These are phyloP conservation scores for Pestalotiopsis sp. DNA, from an alignment of 2,329 filamentous ascomycete species.

Conservation along the genomic window DNA sequence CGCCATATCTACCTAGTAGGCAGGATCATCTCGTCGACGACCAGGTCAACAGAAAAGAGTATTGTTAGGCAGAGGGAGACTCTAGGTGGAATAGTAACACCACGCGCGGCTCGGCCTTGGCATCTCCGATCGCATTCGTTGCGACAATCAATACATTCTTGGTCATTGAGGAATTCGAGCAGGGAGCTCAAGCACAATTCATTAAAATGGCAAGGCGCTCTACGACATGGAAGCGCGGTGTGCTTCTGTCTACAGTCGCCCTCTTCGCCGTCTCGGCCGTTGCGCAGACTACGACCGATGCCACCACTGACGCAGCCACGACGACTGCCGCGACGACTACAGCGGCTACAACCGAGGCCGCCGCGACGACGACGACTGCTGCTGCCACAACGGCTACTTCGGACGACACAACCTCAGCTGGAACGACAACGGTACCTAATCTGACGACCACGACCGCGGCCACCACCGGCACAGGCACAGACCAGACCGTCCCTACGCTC, in stretches of 20 bases:
- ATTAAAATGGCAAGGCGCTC: conserved; percentile 11
- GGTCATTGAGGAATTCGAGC: not conserved
- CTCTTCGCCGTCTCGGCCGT: conserved; percentile 16
- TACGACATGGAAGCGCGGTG: conserved; percentile 14
- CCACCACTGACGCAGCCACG: conserved; percentile 12
- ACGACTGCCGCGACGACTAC: conserved; percentile 17
- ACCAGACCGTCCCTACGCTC: conserved; percentile 28
- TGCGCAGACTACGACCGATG: conserved; percentile 16
- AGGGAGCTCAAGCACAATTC: not conserved
- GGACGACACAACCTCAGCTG: not conserved
- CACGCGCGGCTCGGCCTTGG: not conserved
- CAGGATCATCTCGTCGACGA: not conserved
- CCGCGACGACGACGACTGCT: not conserved
- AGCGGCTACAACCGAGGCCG: conserved; percentile 14
- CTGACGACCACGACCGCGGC: not conserved
- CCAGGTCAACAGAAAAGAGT: not conserved
- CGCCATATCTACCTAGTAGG: not conserved
- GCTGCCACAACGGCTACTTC: not conserved
- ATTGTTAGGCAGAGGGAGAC: not conserved
- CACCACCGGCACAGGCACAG: conserved; percentile 1
- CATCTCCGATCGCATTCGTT: not conserved
- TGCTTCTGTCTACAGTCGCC: conserved; percentile 18
- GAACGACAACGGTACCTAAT: not conserved
- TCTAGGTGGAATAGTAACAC: not conserved
- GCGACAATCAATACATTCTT: not conserved